Percentiles rank a stretch among this genome's conserved stretches.
phyloP scores from a whole-genome alignment of 108 stramenopile species.

The Chaetoceros tenuissimus region DNA sequence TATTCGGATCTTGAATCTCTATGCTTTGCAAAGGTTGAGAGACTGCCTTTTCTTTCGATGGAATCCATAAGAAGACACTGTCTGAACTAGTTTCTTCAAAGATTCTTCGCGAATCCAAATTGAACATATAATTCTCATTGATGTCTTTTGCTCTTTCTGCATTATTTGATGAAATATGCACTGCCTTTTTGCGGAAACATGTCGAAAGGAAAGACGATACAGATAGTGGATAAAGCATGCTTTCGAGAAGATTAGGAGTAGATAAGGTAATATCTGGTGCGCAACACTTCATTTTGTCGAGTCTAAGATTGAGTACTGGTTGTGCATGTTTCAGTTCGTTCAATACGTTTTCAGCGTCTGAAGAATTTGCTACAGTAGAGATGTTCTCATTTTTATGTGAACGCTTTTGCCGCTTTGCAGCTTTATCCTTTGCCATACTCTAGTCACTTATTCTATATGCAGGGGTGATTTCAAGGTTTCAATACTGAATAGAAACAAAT shows the following conservation, averaged over 20 bases:
- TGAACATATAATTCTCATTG: conserved; percentile 33
- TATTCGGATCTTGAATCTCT: conserved; percentile 60
- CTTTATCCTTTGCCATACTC: too few species aligned
- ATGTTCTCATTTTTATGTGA: too few species aligned
- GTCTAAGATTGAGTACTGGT: conserved; percentile 1
- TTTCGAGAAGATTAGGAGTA: conserved; percentile 14
- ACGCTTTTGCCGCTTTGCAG: too few species aligned
- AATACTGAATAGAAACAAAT: too few species aligned
- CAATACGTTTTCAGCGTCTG: background rate
- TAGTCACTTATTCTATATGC: too few species aligned
- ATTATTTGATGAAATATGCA: conserved; percentile 17
- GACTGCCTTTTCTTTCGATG: background rate
- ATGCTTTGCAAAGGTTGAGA: conserved; percentile 38
- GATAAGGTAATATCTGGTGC: background rate
- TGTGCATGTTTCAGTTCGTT: conserved; percentile 6
- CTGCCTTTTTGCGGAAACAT: conserved; percentile 44
- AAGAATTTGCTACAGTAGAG: too few species aligned
- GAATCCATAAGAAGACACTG: conserved; percentile 60
- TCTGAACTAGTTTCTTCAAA: conserved; percentile 63
- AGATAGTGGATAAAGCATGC: conserved; percentile 34
- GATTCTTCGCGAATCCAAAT: conserved; percentile 38
- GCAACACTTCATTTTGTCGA: background rate
- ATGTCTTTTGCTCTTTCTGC: conserved; percentile 24
- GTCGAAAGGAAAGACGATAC: conserved; percentile 14
- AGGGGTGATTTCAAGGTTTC: too few species aligned